Evolutionary conservation across 768 basidiomycete genomes (phyloP), one percentile per base, ranked within the genome.

Genomic region (Phanerodontia chrysosporium): DNA sequence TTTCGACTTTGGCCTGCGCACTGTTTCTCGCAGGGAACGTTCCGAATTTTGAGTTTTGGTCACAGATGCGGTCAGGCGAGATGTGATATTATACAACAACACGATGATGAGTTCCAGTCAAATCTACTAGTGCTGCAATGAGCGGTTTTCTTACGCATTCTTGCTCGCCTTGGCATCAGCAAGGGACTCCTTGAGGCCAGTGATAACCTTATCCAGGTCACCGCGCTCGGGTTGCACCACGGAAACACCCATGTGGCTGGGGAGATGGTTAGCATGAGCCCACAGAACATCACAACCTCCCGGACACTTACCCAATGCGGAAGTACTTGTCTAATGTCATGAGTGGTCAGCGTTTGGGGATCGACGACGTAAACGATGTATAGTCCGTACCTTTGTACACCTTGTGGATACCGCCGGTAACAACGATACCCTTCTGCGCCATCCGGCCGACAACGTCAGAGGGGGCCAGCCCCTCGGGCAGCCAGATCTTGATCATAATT

Each of bases 181-280:
- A 53, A 92, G 67, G 2, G 80, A 75, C 58, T 85, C 85, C 66
- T 79, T 80, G 70, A 97, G 70, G 5, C 84, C 84, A 14, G 75
- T 72, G 46, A 92, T 76, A 57, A 97, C 75, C 67, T 74, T 85
- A 64, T 92, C 86, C 13, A 96, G 70, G 69, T 98, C 95, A 0
- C 83, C 87, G 55, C 94, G 79, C 58, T 79, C 65, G 24, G 74
- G 54, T 59, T 94, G 83, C 7, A 89, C 85, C 22, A 83, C 95
- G n/a, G 88, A 86, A 57, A 87, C 70, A 52, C 95, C 95, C 94
- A 98, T 96, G 71, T 97, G 95, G 30, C 89, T 88, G 64, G 30
- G 32, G n/a, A 24, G 54, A 36, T n/a, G 39, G 45, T 49, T 25
- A 57, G 35, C 22, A 55, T 21, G 30, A 35, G 58, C 21, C 51